These are phyloP conservation scores for Aspergillus sp. DNA, from an alignment of 2,329 filamentous ascomycete species.

Conservation along the genomic window DNA sequence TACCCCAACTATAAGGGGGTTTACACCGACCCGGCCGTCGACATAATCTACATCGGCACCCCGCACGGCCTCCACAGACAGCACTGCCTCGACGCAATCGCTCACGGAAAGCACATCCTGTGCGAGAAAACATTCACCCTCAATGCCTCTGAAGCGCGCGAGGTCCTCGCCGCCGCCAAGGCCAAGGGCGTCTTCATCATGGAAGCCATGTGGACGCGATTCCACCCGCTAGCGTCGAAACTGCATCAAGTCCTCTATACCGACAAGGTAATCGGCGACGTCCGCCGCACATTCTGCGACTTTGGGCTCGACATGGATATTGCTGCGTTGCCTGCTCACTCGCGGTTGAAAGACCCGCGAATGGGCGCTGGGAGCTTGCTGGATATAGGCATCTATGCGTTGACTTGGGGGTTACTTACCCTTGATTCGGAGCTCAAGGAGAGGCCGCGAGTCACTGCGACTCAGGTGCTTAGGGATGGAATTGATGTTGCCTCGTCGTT, in stretches of 20 bases:
- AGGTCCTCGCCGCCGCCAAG: conserved; percentile 65
- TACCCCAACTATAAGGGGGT: conserved; percentile 78
- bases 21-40: conserved; percentile 68
- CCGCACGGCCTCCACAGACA: conserved; percentile 86
- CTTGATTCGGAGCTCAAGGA: background rate
- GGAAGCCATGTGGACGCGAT: conserved; percentile 81
- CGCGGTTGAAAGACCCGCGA: conserved; percentile 70
- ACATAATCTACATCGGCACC: conserved; percentile 80
- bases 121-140: conserved; percentile 84
- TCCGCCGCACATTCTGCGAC: conserved; percentile 53
- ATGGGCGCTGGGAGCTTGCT: conserved; percentile 75
- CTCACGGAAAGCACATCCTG: conserved; percentile 76
- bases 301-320: conserved; percentile 24
- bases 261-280: conserved; percentile 45
- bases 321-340: background rate
- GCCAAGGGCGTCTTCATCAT: conserved; percentile 70
- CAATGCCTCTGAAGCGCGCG: conserved; percentile 68
- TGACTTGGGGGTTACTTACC: background rate
- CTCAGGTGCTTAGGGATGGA: background rate
- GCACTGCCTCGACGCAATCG: conserved; percentile 74
- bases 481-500: background rate
- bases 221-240: conserved; percentile 74
- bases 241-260: conserved; percentile 57
- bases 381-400: conserved; percentile 45
- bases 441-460: background rate